Conservation (phyloP, 2,329 filamentous ascomycete species). For the Pseudovirgaria hyperparasitica region DNA sequence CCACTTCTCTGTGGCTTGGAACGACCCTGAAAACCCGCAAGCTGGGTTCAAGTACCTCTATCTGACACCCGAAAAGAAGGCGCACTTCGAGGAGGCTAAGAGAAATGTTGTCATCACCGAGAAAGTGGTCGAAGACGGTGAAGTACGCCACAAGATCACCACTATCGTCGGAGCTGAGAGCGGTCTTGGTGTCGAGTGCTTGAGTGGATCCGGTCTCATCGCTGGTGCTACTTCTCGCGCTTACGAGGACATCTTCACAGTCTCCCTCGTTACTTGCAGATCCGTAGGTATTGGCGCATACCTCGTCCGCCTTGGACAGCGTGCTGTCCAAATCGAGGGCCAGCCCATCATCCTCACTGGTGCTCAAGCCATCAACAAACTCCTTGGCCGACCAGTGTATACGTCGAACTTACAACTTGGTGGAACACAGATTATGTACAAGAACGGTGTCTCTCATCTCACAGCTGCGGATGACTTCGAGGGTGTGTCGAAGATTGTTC, state of each 20-base stretch:
- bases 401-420: conserved; percentile 97
- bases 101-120: conserved; percentile 75
- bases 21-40: conserved; percentile 67
- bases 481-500: conserved; percentile 92
- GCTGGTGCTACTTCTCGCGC: conserved; percentile 92
- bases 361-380: conserved; percentile 94
- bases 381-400: conserved; percentile 95
- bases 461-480: conserved; percentile 96
- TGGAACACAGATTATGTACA: conserved; percentile 99
- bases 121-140: conserved; percentile 70
- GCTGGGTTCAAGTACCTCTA: conserved; percentile 96
- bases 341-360: conserved; percentile 98
- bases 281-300: conserved; percentile 98
- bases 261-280: conserved; percentile 92
- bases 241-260: conserved; percentile 98
- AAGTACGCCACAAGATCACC: conserved; percentile 86
- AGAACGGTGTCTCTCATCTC: conserved; percentile 98
- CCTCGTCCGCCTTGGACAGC: conserved; percentile 92
- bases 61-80: conserved; percentile 73
- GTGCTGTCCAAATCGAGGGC: conserved; percentile 96
- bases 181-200: conserved; percentile 91
- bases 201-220: conserved; percentile 94
- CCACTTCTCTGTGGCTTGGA: conserved; percentile 96
- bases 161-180: conserved; percentile 90
- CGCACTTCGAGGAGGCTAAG: conserved; percentile 69